Percentiles rank a stretch among this genome's conserved stretches.
phyloP scores from a whole-genome alignment of 108 stramenopile genomes.

The Pseudonitzschia multiseries region DNA sequence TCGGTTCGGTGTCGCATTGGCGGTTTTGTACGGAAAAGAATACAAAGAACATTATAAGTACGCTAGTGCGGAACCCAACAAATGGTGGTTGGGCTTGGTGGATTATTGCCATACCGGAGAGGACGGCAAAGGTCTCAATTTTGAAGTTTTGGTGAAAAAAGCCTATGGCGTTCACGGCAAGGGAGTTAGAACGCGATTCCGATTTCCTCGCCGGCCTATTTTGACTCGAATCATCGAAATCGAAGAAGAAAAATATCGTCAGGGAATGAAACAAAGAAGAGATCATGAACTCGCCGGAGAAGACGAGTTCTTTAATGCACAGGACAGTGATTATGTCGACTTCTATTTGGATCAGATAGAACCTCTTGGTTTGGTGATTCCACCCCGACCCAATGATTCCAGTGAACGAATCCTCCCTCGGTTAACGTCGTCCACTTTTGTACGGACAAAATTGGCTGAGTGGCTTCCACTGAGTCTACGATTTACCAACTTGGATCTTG shows the following conservation, averaged over 20 bases:
- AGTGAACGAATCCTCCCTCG: slow-evolving; percentile 24
- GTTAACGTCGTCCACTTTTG: slow-evolving; percentile 52
- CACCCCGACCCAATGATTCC: slow-evolving; percentile 12
- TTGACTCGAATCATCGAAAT: slow-evolving; percentile 62
- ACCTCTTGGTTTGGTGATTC: slow-evolving; percentile 29
- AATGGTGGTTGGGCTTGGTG: slow-evolving; percentile 47
- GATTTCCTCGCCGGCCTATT: slow-evolving; percentile 74
- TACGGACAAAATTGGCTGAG: slow-evolving; percentile 56
- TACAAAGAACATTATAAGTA: slow-evolving; percentile 37
- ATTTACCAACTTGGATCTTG: slow-evolving; percentile 72
- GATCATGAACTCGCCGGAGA: neutral
- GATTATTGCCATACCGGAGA: slow-evolving; percentile 12
- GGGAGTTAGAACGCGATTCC: slow-evolving; percentile 40
- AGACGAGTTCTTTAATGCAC: slow-evolving; percentile 9
- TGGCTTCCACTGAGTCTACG: slow-evolving; percentile 72
- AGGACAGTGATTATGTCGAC: slow-evolving; percentile 22
- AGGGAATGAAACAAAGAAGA: slow-evolving; percentile 36
- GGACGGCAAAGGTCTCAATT: slow-evolving; percentile 38
- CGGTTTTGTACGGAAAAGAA: slow-evolving; percentile 50
- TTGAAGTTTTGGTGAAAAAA: slow-evolving; percentile 59
- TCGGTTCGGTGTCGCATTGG: slow-evolving; percentile 69
- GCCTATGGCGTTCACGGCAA: slow-evolving; percentile 70
- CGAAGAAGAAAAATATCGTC: slow-evolving; percentile 59
- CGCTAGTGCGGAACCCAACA: slow-evolving; percentile 15
- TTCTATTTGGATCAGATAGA: slow-evolving; percentile 13